These are phyloP conservation scores for Ceratorhiza oryzae-sativae DNA, from an alignment of 1,284 basidiomycete genomes.

Conservation along the genomic window DNA sequence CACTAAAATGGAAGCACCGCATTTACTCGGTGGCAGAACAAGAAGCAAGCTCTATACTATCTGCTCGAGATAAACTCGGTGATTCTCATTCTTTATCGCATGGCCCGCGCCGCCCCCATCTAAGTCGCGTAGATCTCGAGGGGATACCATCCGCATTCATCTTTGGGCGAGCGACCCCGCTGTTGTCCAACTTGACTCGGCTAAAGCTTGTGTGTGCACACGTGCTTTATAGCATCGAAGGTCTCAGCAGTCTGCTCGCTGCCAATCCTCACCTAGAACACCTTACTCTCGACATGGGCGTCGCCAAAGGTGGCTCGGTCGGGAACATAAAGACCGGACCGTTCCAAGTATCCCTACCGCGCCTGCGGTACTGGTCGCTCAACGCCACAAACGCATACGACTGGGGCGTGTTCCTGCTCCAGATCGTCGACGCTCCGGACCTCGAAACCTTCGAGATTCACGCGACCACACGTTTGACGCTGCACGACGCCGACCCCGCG, in stretches of 20 bases:
- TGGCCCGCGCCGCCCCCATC: neutral
- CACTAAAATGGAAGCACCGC: neutral
- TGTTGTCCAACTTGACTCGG: slow-evolving; percentile 8
- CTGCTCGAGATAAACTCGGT: neutral
- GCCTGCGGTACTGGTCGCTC: neutral
- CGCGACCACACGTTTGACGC: neutral
- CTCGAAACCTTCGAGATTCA: neutral
- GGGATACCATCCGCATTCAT: neutral
- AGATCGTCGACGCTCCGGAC: slow-evolving; percentile 7
- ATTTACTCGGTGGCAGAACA: neutral
- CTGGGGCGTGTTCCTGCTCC: slow-evolving; percentile 12
- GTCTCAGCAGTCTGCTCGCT: neutral
- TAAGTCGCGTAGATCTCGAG: neutral
- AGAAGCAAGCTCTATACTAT: neutral
- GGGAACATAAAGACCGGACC: neutral
- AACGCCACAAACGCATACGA: no score
- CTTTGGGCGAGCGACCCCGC: neutral
- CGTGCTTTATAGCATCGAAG: neutral
- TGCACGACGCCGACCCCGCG: neutral
- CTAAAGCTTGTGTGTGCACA: neutral
- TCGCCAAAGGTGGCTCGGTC: neutral
- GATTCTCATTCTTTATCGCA: neutral
- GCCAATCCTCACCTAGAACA: slow-evolving; percentile 6
- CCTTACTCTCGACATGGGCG: neutral
- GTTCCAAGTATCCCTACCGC: neutral